phyloP scores from a whole-genome alignment of 805 yeast species.

The Barnettozyma sp. region DNA sequence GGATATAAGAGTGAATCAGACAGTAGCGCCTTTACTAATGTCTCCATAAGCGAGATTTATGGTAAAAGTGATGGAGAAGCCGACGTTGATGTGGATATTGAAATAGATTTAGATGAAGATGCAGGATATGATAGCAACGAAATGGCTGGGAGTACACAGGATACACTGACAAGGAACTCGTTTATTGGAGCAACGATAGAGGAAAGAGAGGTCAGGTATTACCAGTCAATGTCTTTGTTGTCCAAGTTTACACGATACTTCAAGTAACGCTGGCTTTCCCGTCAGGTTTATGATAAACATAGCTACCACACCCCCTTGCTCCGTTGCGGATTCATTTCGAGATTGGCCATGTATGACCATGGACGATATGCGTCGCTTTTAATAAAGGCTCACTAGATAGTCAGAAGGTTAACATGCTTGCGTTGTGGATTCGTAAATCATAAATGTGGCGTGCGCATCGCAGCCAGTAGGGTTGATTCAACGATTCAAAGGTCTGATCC shows the following conservation, averaged over 20 bases:
- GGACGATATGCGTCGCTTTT: too few relatives aligned
- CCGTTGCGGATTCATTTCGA: too few relatives aligned
- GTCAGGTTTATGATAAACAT: neutral
- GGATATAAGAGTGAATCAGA: constrained; percentile 20
- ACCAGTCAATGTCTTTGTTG: constrained; percentile 21
- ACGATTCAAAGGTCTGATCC: constrained; percentile 12
- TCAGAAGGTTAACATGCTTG: too few relatives aligned
- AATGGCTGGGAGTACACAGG: constrained; percentile 17
- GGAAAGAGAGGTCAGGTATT: constrained; percentile 18
- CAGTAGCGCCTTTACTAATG: constrained; percentile 20
- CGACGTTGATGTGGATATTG: constrained; percentile 4
- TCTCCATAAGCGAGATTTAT: constrained; percentile 20
- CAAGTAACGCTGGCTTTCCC: constrained; percentile 8
- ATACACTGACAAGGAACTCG: constrained; percentile 14
- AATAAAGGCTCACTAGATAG: too few relatives aligned
- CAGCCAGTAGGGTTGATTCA: too few relatives aligned
- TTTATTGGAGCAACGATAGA: constrained; percentile 5
- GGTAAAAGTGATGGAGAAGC: constrained; percentile 9
- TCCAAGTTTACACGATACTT: constrained; percentile 22
- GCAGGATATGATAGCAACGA: constrained; percentile 15
- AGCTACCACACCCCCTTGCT: neutral
- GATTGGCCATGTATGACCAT: too few relatives aligned
- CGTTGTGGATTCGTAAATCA: too few relatives aligned
- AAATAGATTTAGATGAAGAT: too few relatives aligned
- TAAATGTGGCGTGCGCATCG: too few relatives aligned